phyloP scores from a whole-genome alignment of 352 stramenopile species.

The Pythium biforme region DNA sequence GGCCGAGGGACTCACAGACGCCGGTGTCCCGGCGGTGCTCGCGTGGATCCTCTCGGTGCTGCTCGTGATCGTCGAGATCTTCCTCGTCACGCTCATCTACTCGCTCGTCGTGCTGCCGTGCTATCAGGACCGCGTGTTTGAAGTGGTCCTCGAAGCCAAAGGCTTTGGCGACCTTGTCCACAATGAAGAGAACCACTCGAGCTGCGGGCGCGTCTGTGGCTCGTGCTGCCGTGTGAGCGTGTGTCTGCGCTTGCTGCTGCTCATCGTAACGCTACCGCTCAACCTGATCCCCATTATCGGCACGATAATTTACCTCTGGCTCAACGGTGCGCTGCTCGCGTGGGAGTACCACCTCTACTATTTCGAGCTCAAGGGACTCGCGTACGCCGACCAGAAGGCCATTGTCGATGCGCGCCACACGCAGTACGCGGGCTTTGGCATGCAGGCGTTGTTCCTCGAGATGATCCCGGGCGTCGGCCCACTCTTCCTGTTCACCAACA shows the following conservation, averaged over 20 bases:
- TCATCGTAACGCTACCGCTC: conserved; percentile 63
- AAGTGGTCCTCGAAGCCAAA: conserved; percentile 47
- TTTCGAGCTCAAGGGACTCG: conserved; percentile 66
- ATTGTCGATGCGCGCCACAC: conserved; percentile 46
- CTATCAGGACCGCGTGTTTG: conserved; percentile 68
- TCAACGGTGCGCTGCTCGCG: conserved; percentile 65
- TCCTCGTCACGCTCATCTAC: conserved; percentile 71
- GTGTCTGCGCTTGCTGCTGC: conserved; percentile 42
- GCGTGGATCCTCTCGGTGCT: conserved; percentile 61
- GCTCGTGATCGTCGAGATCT: conserved; percentile 67
- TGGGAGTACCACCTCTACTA: conserved; percentile 80
- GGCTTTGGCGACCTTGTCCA: conserved; percentile 51
- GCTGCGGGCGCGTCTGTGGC: conserved; percentile 42
- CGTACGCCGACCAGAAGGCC: conserved; percentile 54
- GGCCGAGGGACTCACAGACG: conserved; percentile 38
- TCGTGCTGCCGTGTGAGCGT: conserved; percentile 64
- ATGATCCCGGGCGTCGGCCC: conserved; percentile 66
- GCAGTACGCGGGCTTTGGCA: conserved; percentile 69
- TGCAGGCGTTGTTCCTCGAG: conserved; percentile 70
- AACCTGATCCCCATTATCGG: conserved; percentile 68
- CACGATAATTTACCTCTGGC: conserved; percentile 59
- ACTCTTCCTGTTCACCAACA: conserved; percentile 75
- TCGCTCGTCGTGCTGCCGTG: conserved; percentile 51
- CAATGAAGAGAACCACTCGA: conserved; percentile 41
- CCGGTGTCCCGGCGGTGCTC: conserved; percentile 35